Conservation (phyloP, 2,329 filamentous ascomycete genomes). For the Xylariaceae sp. region DNA sequence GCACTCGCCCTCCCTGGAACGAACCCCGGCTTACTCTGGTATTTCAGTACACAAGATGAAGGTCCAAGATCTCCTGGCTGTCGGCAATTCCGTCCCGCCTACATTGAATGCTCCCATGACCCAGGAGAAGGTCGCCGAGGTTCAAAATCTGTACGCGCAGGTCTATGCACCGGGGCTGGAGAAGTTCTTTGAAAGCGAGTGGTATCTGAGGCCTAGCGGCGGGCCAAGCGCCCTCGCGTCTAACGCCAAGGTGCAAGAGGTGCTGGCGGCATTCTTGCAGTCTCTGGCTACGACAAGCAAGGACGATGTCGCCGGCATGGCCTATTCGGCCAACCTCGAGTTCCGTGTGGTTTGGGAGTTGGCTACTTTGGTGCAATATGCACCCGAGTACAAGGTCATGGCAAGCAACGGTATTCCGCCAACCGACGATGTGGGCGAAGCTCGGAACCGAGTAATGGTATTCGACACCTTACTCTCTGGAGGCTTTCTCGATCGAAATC, state of each 20-base stretch:
- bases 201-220: slow-evolving; percentile 60
- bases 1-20: slow-evolving; percentile 27
- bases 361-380: slow-evolving; percentile 42
- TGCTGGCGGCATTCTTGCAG: slow-evolving; percentile 61
- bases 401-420: slow-evolving; percentile 36
- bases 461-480: slow-evolving; percentile 74
- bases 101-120: slow-evolving; percentile 47
- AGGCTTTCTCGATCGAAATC: slow-evolving; percentile 55
- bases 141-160: slow-evolving; percentile 65
- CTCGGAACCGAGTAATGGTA: slow-evolving; percentile 65
- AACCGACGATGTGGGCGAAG: slow-evolving; percentile 57
- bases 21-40: slow-evolving; percentile 39
- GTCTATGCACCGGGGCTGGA: slow-evolving; percentile 72
- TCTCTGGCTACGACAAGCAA: slow-evolving; percentile 44
- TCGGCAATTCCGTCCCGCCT: slow-evolving; percentile 55
- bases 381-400: slow-evolving; percentile 32
- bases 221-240: slow-evolving; percentile 42
- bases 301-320: slow-evolving; percentile 48
- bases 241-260: slow-evolving; percentile 55
- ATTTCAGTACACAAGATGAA: slow-evolving; percentile 58
- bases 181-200: slow-evolving; percentile 73
- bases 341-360: slow-evolving; percentile 56
- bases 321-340: slow-evolving; percentile 50
- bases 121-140: slow-evolving; percentile 55
- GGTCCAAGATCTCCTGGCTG: slow-evolving; percentile 65